These are phyloP conservation scores for Cryptosporidium sp. DNA, from an alignment of 169 alveolate species.

Conservation along the genomic window DNA sequence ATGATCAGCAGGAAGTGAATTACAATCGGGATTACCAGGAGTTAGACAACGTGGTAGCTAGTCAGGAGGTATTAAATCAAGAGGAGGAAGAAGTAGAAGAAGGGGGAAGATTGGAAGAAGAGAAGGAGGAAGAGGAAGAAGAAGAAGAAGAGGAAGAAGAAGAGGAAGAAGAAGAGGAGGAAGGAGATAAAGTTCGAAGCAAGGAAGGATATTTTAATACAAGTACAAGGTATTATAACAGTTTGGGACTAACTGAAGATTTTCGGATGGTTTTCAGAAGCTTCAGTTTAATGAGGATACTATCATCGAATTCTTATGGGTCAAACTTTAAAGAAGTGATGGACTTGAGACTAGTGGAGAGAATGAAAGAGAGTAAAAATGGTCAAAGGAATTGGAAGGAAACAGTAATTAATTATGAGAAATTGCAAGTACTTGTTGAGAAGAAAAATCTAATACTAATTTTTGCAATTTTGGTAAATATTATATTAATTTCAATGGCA, in stretches of 20 bases:
- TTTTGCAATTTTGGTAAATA: neutral
- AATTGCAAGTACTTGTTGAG: neutral
- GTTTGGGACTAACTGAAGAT: conserved; percentile 11
- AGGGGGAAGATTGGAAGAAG: no score
- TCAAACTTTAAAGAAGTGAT: neutral
- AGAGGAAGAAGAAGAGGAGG: neutral
- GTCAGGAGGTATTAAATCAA: neutral
- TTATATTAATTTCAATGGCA: conserved; percentile 25
- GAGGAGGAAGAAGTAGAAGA: neutral
- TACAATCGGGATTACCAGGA: no score
- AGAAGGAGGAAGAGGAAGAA: neutral
- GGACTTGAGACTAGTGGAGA: neutral
- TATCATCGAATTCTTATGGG: neutral
- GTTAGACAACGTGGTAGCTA: neutral
- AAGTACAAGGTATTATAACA: neutral
- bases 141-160: no score
- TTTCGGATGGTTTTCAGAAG: neutral
- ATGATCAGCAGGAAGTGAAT: neutral
- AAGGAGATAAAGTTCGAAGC: neutral
- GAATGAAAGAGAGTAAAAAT: neutral
- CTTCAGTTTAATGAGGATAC: neutral
- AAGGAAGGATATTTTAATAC: neutral
- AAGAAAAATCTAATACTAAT: neutral
- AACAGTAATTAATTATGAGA: neutral
- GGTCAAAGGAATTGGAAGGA: neutral